Evolutionary conservation across 108 stramenopile species (phyloP).

Genomic region (Thalassiosira profunda): DNA sequence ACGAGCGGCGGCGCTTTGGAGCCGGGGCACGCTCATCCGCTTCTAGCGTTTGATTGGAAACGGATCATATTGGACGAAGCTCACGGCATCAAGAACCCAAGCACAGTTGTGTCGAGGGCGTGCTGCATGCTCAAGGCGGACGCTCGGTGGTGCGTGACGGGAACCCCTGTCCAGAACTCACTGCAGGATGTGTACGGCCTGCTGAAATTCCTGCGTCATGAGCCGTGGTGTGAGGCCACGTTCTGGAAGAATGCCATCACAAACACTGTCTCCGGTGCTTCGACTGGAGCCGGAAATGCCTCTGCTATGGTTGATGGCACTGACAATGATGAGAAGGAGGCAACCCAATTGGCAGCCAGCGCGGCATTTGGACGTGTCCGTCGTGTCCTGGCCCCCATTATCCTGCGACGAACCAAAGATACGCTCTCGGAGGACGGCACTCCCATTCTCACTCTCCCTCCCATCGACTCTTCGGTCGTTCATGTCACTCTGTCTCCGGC

Average conservation of each 20-base stretch:
- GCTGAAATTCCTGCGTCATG: slow-evolving; percentile 80
- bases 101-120: slow-evolving; percentile 68
- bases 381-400: slow-evolving; percentile 70
- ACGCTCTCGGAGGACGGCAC: slow-evolving; percentile 69
- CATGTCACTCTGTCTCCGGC: slow-evolving; percentile 59
- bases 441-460: slow-evolving; percentile 79
- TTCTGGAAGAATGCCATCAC: slow-evolving; percentile 84
- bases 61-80: slow-evolving; percentile 88
- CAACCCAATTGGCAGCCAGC: slow-evolving; percentile 8
- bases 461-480: slow-evolving; percentile 70
- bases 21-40: slow-evolving; percentile 22
- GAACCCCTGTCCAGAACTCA: slow-evolving; percentile 90
- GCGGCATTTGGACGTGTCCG: slow-evolving; percentile 73
- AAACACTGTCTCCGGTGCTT: slow-evolving; percentile 20
- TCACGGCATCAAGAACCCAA: slow-evolving; percentile 78
- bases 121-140: slow-evolving; percentile 71
- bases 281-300: slow-evolving; percentile 1
- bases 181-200: slow-evolving; percentile 80
- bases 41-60: slow-evolving; percentile 60
- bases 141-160: slow-evolving; percentile 82
- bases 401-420: slow-evolving; percentile 83
- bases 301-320: slow-evolving; percentile 13
- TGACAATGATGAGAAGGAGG: background rate
- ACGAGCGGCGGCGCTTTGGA: background rate
- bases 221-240: slow-evolving; percentile 77